A percentile compares a stretch with the other conserved stretches of the same genome.
phyloP scores from a whole-genome alignment of 2,329 filamentous ascomycete species.

The Dactylellina sp. region DNA sequence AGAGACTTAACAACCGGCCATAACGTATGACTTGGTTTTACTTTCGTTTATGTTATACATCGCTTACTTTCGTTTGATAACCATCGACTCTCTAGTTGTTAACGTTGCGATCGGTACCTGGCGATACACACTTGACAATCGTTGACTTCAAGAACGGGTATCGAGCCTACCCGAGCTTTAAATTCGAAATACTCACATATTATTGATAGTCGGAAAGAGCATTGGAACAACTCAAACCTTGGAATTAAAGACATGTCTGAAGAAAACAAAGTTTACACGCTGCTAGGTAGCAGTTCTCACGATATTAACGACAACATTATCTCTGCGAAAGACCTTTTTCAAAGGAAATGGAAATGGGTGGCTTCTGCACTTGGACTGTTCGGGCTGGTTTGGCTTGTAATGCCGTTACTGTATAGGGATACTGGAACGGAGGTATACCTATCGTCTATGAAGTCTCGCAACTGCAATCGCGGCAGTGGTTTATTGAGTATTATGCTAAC shows the following conservation, averaged over 20 bases:
- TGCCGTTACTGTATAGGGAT: neutral
- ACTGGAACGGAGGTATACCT: neutral
- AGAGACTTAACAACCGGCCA: too few relatives aligned
- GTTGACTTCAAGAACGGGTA: too few relatives aligned
- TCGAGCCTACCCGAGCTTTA: too few relatives aligned
- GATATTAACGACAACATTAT: neutral
- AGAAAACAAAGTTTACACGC: neutral
- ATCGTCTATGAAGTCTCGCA: neutral
- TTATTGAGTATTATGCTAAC: too few relatives aligned
- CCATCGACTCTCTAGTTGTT: too few relatives aligned
- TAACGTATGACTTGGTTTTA: too few relatives aligned
- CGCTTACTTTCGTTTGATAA: too few relatives aligned
- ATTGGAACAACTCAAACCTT: neutral
- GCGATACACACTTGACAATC: too few relatives aligned
- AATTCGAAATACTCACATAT: too few relatives aligned
- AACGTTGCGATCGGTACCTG: too few relatives aligned
- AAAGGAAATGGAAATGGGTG: conserved; percentile 5
- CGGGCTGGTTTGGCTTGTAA: neutral
- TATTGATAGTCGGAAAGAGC: neutral
- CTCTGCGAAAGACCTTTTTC: neutral
- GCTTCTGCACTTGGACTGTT: neutral
- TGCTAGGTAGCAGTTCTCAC: neutral
- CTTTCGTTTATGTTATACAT: too few relatives aligned
- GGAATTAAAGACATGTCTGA: neutral
- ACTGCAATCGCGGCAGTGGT: too few relatives aligned